A percentile compares a stretch with the other conserved stretches of the same genome.
Evolutionary conservation across 2,329 filamentous ascomycete species (phyloP).

Genomic region (Fusarium udum): DNA sequence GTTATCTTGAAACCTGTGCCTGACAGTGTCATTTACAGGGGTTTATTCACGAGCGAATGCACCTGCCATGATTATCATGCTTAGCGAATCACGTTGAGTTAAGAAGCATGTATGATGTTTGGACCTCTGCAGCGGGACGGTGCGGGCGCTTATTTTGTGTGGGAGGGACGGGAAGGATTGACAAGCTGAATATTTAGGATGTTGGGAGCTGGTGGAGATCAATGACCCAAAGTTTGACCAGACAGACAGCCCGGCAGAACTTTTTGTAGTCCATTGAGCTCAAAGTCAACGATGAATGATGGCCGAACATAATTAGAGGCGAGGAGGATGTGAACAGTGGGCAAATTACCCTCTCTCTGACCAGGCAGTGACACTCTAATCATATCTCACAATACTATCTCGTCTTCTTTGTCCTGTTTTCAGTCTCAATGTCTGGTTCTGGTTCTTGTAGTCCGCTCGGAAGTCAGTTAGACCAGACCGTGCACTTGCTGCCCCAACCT

Average conservation of each 20-base stretch:
- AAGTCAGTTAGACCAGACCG: neutral
- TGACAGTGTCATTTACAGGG: neutral
- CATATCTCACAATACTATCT: no score
- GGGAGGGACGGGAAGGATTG: neutral
- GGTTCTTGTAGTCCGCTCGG: neutral
- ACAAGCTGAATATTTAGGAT: neutral
- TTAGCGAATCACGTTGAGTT: neutral
- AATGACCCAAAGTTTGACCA: no score
- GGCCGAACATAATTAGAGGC: neutral
- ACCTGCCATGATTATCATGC: neutral
- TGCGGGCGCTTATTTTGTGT: neutral
- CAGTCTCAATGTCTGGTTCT: neutral
- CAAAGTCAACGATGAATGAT: neutral
- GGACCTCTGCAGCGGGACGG: neutral
- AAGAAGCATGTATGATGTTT: neutral
- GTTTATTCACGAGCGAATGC: neutral
- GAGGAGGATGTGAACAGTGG: neutral
- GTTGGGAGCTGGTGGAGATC: neutral
- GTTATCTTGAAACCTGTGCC: conserved; percentile 1
- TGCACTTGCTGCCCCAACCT: neutral
- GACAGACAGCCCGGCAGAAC: neutral
- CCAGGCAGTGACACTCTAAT: fast-evolving
- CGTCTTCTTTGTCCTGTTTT: fast-evolving
- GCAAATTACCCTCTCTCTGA: neutral
- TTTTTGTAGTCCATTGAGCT: neutral